These are phyloP conservation scores for Pleurotus cornucopiae DNA, from an alignment of 768 basidiomycete species.

Conservation along the genomic window DNA sequence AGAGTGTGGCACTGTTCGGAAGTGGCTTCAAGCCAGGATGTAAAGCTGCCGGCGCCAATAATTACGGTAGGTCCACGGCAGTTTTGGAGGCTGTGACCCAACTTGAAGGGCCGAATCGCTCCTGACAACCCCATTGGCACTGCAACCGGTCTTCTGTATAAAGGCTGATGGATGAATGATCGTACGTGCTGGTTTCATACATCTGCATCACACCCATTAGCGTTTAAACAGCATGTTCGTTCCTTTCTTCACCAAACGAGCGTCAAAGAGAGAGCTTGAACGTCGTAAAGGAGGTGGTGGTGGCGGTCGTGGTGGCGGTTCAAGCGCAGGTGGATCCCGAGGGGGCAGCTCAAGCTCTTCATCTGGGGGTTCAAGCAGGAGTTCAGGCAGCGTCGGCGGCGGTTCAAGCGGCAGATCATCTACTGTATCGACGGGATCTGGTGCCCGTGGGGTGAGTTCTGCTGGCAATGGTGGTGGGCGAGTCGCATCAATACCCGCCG, in stretches of 20 bases:
- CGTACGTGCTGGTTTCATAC: no score
- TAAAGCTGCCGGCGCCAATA: no score
- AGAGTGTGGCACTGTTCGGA: no score
- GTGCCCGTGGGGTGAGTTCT: slow-evolving; percentile 12
- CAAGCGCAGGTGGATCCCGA: slow-evolving; percentile 2
- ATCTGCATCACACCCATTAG: no score
- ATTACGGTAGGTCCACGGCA: no score
- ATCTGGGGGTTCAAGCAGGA: slow-evolving; percentile 12
- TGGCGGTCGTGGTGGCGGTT: slow-evolving; percentile 17
- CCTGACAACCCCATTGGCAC: no score
- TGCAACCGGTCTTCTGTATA: no score
- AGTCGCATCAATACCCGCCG: slow-evolving; percentile 28
- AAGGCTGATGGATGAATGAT: no score
- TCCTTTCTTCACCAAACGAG: slow-evolving; percentile 19
- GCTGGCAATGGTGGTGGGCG: slow-evolving; percentile 20
- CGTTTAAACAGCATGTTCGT: slow-evolving; percentile 21
- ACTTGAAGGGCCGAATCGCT: no score
- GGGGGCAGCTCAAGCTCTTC: slow-evolving; percentile 17
- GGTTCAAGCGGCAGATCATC: slow-evolving; percentile 2
- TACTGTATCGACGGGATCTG: slow-evolving; percentile 11
- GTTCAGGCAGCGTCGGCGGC: slow-evolving; percentile 13
- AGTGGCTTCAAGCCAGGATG: no score
- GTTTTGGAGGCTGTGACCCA: no score
- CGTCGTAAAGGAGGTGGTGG: slow-evolving; percentile 30
- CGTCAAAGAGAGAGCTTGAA: slow-evolving; percentile 9